Base-by-base conservation (phyloP, 345 rosid species). In the Citrus unshiu region DNA sequence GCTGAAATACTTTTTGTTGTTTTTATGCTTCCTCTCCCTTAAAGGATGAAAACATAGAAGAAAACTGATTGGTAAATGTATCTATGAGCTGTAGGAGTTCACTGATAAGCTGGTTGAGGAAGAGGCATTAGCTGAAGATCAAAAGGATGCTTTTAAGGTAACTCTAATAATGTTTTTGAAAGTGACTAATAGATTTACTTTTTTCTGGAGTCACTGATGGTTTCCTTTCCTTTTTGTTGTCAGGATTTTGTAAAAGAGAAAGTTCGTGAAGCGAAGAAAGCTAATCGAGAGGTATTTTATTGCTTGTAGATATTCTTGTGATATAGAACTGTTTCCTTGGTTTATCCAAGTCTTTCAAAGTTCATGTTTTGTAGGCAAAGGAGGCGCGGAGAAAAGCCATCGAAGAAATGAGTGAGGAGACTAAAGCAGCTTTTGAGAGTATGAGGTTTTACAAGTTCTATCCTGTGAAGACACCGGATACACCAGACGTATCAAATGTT, bases 361-460 rank as follows among this genome's bases (percentile, higher is more conserved):
- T 83, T 74, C 24, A 29, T 77, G 77, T 49, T 67, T 19, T 76
- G 73, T 71, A 95, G 98, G 99, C 96, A 35, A 97, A 83, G 86
- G 97, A 94, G 72, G 93, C 98, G 60, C 89, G 98, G 73, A 92
- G 69, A 85, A 97, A 83, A 71, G 92, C 95, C 30, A 79, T 89
- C 66, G 95, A 89, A 81, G 97, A 91, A 79, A 88, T 97, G 98
- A 97, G 89, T 19, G 97, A 86, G 82, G 98, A 92, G 30, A 86
- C 88, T 7, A 93, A 79, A 82, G 72, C 80, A 9, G 97, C 93
- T 24, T 90, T 86, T 68, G 84, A 97, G 74, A 84, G 73, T 63
- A 93, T 91, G 91, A 97, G 80, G 83, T 92, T 97, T 83, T 93
- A 94, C 93, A 97, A 97, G 82, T 97, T 97, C 81, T 97, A 97